These are phyloP conservation scores for Neoboletus magnificus DNA, from an alignment of 768 basidiomycete genomes.

Conservation along the genomic window DNA sequence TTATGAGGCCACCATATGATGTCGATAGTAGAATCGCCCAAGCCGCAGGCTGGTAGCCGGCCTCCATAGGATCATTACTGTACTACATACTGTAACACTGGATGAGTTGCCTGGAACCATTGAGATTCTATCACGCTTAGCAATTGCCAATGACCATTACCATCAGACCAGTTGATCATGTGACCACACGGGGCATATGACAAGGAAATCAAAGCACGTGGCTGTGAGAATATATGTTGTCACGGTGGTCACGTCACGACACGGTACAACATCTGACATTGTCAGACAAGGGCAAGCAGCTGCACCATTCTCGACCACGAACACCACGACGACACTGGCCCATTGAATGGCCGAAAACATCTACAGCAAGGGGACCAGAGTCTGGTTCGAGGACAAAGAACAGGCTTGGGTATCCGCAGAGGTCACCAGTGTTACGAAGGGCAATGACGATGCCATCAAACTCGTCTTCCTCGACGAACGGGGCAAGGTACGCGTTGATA, in stretches of 20 bases:
- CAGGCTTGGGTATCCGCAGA: slow-evolving; percentile 92
- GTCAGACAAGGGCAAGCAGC: not conserved
- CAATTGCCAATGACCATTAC: no score
- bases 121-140: no score
- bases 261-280: not conserved
- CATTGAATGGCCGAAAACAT: slow-evolving; percentile 90
- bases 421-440: slow-evolving; percentile 63
- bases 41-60: no score
- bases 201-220: slow-evolving; percentile 18
- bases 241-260: slow-evolving; percentile 26
- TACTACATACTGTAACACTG: no score
- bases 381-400: slow-evolving; percentile 94
- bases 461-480: slow-evolving; percentile 87
- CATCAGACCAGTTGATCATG: not conserved
- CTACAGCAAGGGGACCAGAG: slow-evolving; percentile 85
- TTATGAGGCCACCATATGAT: no score
- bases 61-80: no score
- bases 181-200: not conserved
- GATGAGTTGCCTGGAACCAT: no score
- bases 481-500: slow-evolving; percentile 64
- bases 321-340: slow-evolving; percentile 23
- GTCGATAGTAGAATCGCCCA: no score
- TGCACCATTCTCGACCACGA: slow-evolving; percentile 17
- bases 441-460: slow-evolving; percentile 70
- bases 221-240: slow-evolving; percentile 12